A percentile compares a stretch with the other conserved stretches of the same genome.
These are phyloP conservation scores for Waltergamsia citrina DNA, from an alignment of 2,329 filamentous ascomycete species.

Conservation along the genomic window DNA sequence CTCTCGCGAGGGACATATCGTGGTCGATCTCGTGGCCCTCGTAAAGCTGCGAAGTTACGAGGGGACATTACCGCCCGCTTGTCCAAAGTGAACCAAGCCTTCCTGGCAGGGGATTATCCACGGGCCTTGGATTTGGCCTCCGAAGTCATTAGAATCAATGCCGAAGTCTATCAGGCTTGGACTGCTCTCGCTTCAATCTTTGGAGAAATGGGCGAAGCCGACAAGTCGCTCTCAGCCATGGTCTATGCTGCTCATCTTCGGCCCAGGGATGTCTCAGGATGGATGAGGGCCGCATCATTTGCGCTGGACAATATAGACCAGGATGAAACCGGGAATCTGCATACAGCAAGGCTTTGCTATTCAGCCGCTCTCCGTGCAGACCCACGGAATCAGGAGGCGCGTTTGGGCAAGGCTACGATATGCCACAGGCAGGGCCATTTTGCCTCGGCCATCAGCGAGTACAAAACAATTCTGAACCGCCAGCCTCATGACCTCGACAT, in stretches of 20 bases:
- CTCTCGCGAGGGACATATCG: conserved; percentile 8
- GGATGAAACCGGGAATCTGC: conserved; percentile 37
- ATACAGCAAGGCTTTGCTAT: conserved; percentile 49
- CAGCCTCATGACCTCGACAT: conserved; percentile 43
- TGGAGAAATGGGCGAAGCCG: conserved; percentile 46
- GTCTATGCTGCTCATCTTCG: conserved; percentile 54
- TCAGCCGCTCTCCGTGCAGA: conserved; percentile 50
- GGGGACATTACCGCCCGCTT: conserved; percentile 63
- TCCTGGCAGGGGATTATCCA: conserved; percentile 51
- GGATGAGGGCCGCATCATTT: conserved; percentile 50
- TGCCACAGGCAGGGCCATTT: conserved; percentile 45
- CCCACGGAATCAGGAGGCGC: conserved; percentile 44
- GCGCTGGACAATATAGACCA: conserved; percentile 39
- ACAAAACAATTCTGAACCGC: conserved; percentile 42
- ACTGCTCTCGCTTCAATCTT: conserved; percentile 51
- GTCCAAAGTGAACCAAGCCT: conserved; percentile 57
- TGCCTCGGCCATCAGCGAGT: conserved; percentile 45
- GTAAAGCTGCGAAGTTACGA: conserved; percentile 57
- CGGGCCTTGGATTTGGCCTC: conserved; percentile 48
- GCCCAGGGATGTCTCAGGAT: conserved; percentile 49
- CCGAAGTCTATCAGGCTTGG: conserved; percentile 58
- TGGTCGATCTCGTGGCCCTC: conserved; percentile 30
- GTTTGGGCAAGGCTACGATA: conserved; percentile 49
- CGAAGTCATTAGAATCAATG: conserved; percentile 60
- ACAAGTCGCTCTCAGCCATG: conserved; percentile 49